Conservation (phyloP, 805 yeast genomes). For the Candida chauliodis region DNA sequence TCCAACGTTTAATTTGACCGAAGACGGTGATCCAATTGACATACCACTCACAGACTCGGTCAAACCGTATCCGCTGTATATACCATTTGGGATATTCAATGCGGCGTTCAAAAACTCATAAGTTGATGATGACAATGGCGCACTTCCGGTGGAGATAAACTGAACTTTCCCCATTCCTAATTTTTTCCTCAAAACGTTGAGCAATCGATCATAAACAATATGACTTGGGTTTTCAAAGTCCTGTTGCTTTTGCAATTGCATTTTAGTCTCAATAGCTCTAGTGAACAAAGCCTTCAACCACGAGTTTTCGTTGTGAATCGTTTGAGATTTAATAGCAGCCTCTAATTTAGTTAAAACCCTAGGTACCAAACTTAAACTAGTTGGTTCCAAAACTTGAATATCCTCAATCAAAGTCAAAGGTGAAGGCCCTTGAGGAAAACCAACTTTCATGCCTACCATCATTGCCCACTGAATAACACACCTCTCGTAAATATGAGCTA, state of each 20-base stretch:
- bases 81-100: conserved; percentile 44
- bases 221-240: conserved; percentile 39
- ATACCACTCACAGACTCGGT: conserved; percentile 60
- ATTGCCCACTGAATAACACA: conserved; percentile 41
- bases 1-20: conserved; percentile 24
- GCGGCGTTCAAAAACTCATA: conserved; percentile 56
- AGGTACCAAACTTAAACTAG: conserved; percentile 56
- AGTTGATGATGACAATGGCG: conserved; percentile 64
- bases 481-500: conserved; percentile 58
- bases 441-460: conserved; percentile 46
- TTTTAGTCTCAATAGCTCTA: conserved; percentile 22
- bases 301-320: conserved; percentile 28
- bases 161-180: conserved; percentile 31
- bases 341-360: conserved; percentile 60
- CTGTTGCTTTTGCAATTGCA: conserved; percentile 38
- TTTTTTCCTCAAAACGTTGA: conserved; percentile 24
- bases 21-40: conserved; percentile 39
- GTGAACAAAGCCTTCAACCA: conserved; percentile 23
- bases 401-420: conserved; percentile 51
- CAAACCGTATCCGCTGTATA: conserved; percentile 67
- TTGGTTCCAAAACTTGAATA: conserved; percentile 51
- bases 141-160: conserved; percentile 47
- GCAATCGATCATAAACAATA: conserved; percentile 26
- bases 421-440: conserved; percentile 45
- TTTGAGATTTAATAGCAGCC: conserved; percentile 51